Evolutionary conservation across 352 stramenopile species (phyloP), one percentile per base, ranked within the genome.

Genomic region (Phytophthora palmivora): DNA sequence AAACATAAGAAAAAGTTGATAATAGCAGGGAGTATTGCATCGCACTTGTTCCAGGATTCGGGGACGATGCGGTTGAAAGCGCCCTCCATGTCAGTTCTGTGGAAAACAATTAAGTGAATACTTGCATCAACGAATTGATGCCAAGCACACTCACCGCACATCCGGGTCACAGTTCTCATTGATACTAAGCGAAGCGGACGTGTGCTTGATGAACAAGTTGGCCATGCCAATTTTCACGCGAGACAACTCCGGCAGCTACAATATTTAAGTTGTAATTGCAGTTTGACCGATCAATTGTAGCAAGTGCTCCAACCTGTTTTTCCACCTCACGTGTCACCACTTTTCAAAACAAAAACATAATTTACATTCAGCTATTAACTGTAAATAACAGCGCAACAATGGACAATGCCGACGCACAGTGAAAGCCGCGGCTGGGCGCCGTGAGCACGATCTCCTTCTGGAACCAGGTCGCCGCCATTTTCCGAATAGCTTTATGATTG

Each of bases 121-220:
- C n/a, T n/a, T n/a, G n/a, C n/a, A n/a, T n/a, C n/a, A 28, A 28
- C 24, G 24, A 1, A 34, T 34, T 34, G 11, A 10, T 28, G 24
- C 24, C 24, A 28, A 28, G 24, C 24, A 3, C 19, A 71, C 80
- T 61, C 37, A 93, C 85, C 87, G 87, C 28, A 98, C 95, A 67
- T 98, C 93, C 6, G 93, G 88, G 71, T 98, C 93, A 34, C 92
- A 97, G 78, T 98, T 98, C 67, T 98, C 95, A 74, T 98, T 98
- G 66, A 98, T 95, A 64, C 93, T 98, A 52, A 98, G 82, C 72
- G 84, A 97, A 4, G 95, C 95, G n/a, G 89, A 97, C 26, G 95
- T 98, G 74, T 98, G 95, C 69, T 98, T 96, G 59, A 98, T 96
- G 55, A 98, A 98, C 34, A 98, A 67, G 62, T 98, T 98, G 33